phyloP scores from a whole-genome alignment of 345 rosid species.

The Eucalyptus viminalis region DNA sequence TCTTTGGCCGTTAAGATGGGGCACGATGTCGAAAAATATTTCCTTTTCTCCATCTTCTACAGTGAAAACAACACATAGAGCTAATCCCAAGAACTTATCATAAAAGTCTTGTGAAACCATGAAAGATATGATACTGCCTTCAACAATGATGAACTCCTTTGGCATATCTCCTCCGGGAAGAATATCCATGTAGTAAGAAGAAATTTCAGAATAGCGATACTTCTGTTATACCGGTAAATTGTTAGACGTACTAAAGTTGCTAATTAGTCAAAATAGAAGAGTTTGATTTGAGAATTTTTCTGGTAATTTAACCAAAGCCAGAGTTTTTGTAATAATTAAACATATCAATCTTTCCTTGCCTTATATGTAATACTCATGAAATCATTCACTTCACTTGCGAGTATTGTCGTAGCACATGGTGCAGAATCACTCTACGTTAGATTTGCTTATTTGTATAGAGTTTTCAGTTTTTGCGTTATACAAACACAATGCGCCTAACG shows the following conservation, averaged over 20 bases:
- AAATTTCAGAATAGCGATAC: fast-evolving
- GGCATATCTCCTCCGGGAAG: neutral
- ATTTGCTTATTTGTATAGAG: neutral
- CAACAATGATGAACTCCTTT: too few relatives aligned
- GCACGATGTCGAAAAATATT: neutral
- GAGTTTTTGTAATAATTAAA: too few relatives aligned
- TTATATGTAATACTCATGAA: neutral
- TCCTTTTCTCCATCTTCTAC: neutral
- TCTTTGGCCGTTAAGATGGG: neutral
- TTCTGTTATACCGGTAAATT: too few relatives aligned
- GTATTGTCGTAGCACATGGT: neutral
- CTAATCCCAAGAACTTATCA: neutral
- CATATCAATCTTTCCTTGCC: neutral
- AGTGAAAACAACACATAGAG: neutral
- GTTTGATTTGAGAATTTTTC: too few relatives aligned
- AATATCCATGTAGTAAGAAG: fast-evolving
- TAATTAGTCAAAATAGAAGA: too few relatives aligned
- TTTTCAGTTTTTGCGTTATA: neutral
- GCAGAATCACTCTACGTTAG: neutral
- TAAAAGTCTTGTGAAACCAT: neutral
- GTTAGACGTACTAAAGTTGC: too few relatives aligned
- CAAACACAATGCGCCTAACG: neutral
- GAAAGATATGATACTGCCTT: too few relatives aligned
- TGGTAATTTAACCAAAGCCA: too few relatives aligned
- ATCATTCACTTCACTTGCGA: neutral